Conservation (phyloP, 2,329 filamentous ascomycete species). For the Aspergillus amoenus region DNA sequence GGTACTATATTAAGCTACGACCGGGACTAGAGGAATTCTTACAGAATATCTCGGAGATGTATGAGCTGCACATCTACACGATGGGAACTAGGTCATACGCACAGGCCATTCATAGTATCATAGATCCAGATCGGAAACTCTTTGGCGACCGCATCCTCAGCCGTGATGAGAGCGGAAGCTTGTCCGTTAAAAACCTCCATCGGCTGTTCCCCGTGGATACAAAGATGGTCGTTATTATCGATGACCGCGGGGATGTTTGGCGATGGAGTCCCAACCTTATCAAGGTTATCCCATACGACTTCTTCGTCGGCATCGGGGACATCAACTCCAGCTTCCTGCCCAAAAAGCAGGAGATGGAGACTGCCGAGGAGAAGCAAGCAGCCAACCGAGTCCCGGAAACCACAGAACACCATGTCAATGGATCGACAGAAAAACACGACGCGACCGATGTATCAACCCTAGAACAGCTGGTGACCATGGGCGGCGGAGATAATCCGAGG, state of each 20-base stretch:
- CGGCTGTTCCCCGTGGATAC: slow-evolving; percentile 94
- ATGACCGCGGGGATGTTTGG: slow-evolving; percentile 96
- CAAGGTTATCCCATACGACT: slow-evolving; percentile 93
- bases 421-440: slow-evolving; percentile 26
- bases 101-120: slow-evolving; percentile 83
- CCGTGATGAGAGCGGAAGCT: slow-evolving; percentile 92
- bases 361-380: slow-evolving; percentile 45
- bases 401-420: slow-evolving; percentile 33
- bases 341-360: slow-evolving; percentile 59
- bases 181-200: slow-evolving; percentile 85
- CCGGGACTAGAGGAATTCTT: slow-evolving; percentile 83
- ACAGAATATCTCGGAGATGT: slow-evolving; percentile 71
- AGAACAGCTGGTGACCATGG: slow-evolving; percentile 77
- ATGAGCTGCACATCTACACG: slow-evolving; percentile 97
- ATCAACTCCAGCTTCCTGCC: slow-evolving; percentile 98
- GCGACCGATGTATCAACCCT: slow-evolving; percentile 55
- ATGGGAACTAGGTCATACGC: slow-evolving; percentile 99
- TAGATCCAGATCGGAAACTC: slow-evolving; percentile 83
- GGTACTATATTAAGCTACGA: slow-evolving; percentile 98
- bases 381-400: slow-evolving; percentile 27
- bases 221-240: slow-evolving; percentile 99
- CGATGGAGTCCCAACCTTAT: slow-evolving; percentile 89
- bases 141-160: slow-evolving; percentile 96
- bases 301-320: slow-evolving; percentile 96
- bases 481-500: slow-evolving; percentile 65